Evolutionary conservation across 2,329 filamentous ascomycete species (phyloP).

Genomic region (Epichloe elymi): DNA sequence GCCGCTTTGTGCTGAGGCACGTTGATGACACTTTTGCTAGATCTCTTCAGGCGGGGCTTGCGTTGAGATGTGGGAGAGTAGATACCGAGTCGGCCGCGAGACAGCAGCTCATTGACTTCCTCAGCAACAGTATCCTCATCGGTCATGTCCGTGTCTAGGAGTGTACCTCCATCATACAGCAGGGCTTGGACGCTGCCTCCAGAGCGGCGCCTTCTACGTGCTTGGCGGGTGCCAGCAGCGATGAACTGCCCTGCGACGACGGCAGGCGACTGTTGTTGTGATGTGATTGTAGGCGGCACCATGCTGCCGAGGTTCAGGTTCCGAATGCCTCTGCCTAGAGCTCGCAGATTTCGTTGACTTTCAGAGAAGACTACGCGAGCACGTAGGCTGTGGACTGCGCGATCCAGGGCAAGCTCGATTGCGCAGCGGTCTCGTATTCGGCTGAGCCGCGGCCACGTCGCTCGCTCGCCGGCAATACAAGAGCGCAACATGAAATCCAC

Average conservation of each 20-base stretch:
- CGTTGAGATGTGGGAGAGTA: slow-evolving; percentile 17
- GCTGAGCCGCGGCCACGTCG: slow-evolving; percentile 83
- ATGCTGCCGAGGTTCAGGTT: slow-evolving; percentile 13
- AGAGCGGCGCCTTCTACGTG: slow-evolving; percentile 33
- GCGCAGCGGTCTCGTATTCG: slow-evolving; percentile 78
- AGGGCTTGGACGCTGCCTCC: slow-evolving; percentile 33
- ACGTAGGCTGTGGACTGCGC: slow-evolving; percentile 55
- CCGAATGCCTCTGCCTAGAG: slow-evolving; percentile 22
- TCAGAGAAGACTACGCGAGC: slow-evolving; percentile 57
- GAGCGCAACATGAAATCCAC: slow-evolving; percentile 74
- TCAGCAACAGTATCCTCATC: slow-evolving; percentile 32
- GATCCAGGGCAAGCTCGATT: slow-evolving; percentile 74
- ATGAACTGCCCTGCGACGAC: background rate
- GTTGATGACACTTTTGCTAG: slow-evolving; percentile 26
- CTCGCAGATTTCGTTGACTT: slow-evolving; percentile 47
- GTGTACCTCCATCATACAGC: slow-evolving; percentile 21
- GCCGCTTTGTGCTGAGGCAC: slow-evolving; percentile 12
- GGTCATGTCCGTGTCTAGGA: slow-evolving; percentile 27
- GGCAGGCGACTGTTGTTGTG: background rate
- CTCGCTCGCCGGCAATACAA: slow-evolving; percentile 64
- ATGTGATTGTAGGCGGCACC: background rate
- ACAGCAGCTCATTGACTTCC: slow-evolving; percentile 28
- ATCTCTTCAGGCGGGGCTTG: slow-evolving; percentile 29
- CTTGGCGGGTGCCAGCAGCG: slow-evolving; percentile 14
- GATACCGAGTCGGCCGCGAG: slow-evolving; percentile 15